These are phyloP conservation scores for Melastoma malabathricum DNA, from an alignment of 345 rosid genomes.

Conservation along the genomic window DNA sequence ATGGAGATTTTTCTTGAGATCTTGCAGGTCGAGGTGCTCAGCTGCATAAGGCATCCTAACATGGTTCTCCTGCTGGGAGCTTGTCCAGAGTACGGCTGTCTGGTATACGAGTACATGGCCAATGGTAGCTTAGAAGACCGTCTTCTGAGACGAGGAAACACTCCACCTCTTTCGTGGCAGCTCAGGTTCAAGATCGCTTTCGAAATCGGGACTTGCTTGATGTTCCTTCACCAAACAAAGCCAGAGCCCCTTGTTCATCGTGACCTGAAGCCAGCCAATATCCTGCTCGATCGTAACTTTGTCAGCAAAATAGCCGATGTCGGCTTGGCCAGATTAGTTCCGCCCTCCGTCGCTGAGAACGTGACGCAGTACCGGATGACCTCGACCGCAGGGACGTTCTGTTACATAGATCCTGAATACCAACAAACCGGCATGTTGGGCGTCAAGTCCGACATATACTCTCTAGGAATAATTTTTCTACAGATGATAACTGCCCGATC, in stretches of 20 bases:
- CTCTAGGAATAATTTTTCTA: conserved; percentile 66
- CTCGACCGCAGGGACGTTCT: conserved; percentile 74
- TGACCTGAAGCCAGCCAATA: conserved; percentile 85
- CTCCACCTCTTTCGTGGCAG: conserved; percentile 67
- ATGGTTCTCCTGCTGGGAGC: conserved; percentile 97
- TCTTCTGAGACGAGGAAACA: conserved; percentile 32
- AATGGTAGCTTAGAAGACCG: conserved; percentile 80
- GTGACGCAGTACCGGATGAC: conserved; percentile 55
- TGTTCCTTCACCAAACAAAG: conserved; percentile 88
- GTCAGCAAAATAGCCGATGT: conserved; percentile 80
- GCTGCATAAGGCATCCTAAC: conserved; percentile 89
- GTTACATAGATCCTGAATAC: conserved; percentile 92
- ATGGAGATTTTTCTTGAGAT: background rate
- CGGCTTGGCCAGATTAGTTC: conserved; percentile 78
- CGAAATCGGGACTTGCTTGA: conserved; percentile 67
- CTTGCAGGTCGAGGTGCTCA: conserved; percentile 66
- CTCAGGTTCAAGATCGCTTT: conserved; percentile 73
- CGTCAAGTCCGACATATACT: conserved; percentile 79
- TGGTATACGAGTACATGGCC: conserved; percentile 81
- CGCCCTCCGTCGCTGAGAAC: conserved; percentile 58
- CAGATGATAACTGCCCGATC: conserved; percentile 66
- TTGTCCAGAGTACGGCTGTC: conserved; percentile 71
- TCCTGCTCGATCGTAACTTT: conserved; percentile 63
- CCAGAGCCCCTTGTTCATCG: conserved; percentile 95
- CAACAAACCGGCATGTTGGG: conserved; percentile 94